Conservation (phyloP, 225 moss, liverwort and hornwort genomes). For the Bryoerythrophyllum caledonicum region DNA sequence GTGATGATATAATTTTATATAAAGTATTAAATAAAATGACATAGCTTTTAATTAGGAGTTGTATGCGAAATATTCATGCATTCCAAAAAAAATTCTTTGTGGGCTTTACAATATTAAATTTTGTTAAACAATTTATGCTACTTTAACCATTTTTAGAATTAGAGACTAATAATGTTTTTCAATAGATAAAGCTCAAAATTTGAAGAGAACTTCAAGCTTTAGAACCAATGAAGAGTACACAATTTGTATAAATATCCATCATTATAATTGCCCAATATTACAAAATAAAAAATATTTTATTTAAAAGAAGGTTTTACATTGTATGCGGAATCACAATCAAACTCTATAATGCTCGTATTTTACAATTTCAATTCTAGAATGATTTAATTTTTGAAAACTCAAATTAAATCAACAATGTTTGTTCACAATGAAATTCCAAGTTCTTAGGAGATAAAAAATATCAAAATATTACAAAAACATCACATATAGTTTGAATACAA, state of each 20-base stretch:
- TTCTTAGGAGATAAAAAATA: rapidly evolving
- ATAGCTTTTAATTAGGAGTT: no score
- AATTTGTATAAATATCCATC: rapidly evolving
- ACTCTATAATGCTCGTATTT: no score
- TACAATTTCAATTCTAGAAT: rapidly evolving
- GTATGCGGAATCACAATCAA: neutral
- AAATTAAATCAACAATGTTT: rapidly evolving
- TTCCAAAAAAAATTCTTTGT: neutral
- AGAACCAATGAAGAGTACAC: rapidly evolving
- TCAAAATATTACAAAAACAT: neutral
- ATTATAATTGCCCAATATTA: neutral
- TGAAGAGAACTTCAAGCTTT: neutral
- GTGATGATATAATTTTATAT: no score
- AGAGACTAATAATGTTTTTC: rapidly evolving
- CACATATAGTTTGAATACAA: no score
- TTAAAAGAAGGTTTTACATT: neutral
- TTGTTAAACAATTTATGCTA: no score
- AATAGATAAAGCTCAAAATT: neutral
- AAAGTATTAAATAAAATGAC: no score
- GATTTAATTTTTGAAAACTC: neutral
- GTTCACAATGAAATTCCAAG: rapidly evolving
- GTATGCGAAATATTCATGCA: neutral
- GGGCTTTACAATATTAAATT: no score
- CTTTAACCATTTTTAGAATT: no score
- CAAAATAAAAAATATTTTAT: neutral